Base-by-base conservation (phyloP, 2,329 filamentous ascomycete species). In the Penicillium oxalicum region DNA sequence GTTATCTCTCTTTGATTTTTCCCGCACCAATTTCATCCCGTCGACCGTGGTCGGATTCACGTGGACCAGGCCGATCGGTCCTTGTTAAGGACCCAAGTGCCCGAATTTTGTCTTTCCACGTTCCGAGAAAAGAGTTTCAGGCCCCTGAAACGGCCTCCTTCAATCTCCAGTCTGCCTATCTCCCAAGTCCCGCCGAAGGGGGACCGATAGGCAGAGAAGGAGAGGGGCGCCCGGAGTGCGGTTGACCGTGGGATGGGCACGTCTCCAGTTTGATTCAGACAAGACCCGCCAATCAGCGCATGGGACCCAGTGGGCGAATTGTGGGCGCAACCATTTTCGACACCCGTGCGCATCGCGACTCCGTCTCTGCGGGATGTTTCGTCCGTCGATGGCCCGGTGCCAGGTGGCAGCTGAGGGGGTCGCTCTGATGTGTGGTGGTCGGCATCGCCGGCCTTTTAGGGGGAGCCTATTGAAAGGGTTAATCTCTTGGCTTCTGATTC, bases 181-280 rank as follows among this genome's bases (percentile, higher is more conserved):
- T 32, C 4, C 29, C 18, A 18, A 18, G 18, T 32, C 4, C 4
- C 29, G 8, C 29, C 29, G 29, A 32, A 4, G 29, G 8, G 18
- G 18, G 18, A 18, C 18, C 18, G 18, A 18, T 1, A 18, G 18
- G 18, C 18, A 18, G 43, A 28, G 29, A 40, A 49, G 47, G 44
- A 44, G 38, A 40, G 50, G 42, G 36, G 41, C 29, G 29, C 40
- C 43, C 41, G 41, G 29, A 28, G 40, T 32, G 40, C 43, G 40
- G 35, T 47, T 47, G 49, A 49, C 40, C 46, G 46, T 47, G 49
- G 46, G 47, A 34, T 46, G 47, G 38, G 29, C 29, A 32, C 32
- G 39, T n/a, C 46, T 48, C 53, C 53, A 35, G 36, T 53, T 53
- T 44, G 29, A 32, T 49, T 44, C 18, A 44, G 32, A 32, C 39